Evolutionary conservation across 78 protist genomes (phyloP).

Genomic region (Anaeramoeba flamelloides): DNA sequence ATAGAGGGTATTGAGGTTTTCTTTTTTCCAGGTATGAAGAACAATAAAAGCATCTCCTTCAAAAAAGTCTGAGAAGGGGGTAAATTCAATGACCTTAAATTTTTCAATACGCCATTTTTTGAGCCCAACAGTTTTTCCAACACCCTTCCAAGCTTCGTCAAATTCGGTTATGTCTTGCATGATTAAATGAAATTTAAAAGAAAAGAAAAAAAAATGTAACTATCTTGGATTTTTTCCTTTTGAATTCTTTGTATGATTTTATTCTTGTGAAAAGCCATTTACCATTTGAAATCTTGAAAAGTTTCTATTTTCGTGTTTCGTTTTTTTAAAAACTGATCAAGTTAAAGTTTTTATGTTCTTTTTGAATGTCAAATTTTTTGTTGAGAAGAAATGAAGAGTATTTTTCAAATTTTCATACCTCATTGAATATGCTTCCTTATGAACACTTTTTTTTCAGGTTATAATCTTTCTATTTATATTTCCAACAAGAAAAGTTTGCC

Average conservation of each 20-base stretch:
- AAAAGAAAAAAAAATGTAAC: background rate
- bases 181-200: background rate
- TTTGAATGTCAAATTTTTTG: too few species aligned
- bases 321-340: too few species aligned
- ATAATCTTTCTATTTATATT: too few species aligned
- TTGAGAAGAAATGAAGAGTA: too few species aligned
- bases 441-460: too few species aligned
- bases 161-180: background rate
- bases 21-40: background rate
- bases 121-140: slow-evolving; percentile 5
- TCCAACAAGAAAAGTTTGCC: too few species aligned
- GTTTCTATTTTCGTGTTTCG: too few species aligned
- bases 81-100: slow-evolving; percentile 6
- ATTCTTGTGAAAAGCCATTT: too few species aligned
- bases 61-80: background rate
- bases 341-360: too few species aligned
- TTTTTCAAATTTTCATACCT: too few species aligned
- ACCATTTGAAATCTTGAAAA: too few species aligned
- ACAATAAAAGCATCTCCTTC: slow-evolving; percentile 36
- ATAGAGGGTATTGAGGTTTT: background rate
- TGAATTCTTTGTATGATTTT: background rate
- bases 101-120: slow-evolving; percentile 26
- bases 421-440: too few species aligned
- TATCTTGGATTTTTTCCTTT: background rate
- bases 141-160: background rate